A percentile compares a stretch with the other conserved stretches of the same genome.
Conservation (phyloP, 306 rosid species). For the Castanopsis chinensis region DNA sequence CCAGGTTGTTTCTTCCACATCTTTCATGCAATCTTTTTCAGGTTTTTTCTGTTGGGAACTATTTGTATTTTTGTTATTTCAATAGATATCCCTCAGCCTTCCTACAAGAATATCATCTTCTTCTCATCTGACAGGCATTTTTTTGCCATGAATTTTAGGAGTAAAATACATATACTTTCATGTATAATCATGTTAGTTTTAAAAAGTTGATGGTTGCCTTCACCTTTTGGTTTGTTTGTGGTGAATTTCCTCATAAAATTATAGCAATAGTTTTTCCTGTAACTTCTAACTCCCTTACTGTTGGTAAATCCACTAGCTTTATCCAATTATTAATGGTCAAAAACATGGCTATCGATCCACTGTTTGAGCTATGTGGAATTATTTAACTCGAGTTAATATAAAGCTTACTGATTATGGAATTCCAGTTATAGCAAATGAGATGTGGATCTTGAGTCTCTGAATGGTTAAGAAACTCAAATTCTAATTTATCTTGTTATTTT, state of each 20-base stretch:
- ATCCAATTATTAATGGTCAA: slow-evolving; percentile 12
- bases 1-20: background rate
- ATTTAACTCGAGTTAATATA: background rate
- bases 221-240: background rate
- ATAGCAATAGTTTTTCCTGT: background rate
- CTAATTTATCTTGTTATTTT: background rate
- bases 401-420: background rate
- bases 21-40: background rate
- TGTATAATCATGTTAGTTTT: background rate
- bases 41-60: background rate
- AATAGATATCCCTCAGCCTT: too few species aligned
- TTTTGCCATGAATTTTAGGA: background rate
- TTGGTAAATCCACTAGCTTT: background rate
- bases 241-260: background rate
- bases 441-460: slow-evolving; percentile 23
- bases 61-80: background rate
- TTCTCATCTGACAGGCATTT: background rate
- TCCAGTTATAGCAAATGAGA: slow-evolving; percentile 3
- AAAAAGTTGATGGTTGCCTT: background rate
- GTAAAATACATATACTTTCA: background rate
- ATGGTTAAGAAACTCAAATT: slow-evolving; percentile 6
- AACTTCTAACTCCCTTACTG: background rate
- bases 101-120: background rate
- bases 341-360: slow-evolving; percentile 11
- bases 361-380: slow-evolving; percentile 12